phyloP scores from a whole-genome alignment of 495 filamentous ascomycete genomes.

The Penicillium fimorum region DNA sequence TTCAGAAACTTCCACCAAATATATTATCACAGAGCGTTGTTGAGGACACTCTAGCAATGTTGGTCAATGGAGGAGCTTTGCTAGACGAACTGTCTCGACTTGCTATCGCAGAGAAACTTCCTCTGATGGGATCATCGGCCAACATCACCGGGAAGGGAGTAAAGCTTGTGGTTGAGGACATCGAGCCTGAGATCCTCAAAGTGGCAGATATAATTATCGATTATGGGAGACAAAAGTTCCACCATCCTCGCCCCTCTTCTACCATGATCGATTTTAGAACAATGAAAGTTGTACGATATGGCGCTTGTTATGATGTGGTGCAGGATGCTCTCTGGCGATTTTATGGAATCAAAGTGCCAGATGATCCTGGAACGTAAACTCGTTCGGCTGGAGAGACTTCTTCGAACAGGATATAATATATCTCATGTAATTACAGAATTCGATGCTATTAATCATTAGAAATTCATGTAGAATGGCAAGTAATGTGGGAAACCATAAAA shows the following conservation, averaged over 20 bases:
- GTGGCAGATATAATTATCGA: conserved; percentile 33
- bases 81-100: conserved; percentile 26
- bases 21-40: conserved; percentile 16
- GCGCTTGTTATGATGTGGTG: conserved; percentile 36
- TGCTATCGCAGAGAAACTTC: conserved; percentile 14
- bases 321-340: conserved; percentile 27
- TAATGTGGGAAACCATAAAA: neutral
- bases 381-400: conserved; percentile 17
- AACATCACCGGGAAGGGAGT: conserved; percentile 30
- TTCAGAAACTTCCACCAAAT: conserved; percentile 5
- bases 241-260: conserved; percentile 26
- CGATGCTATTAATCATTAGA: neutral
- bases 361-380: conserved; percentile 23
- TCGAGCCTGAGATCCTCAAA: conserved; percentile 27
- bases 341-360: conserved; percentile 21
- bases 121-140: conserved; percentile 29
- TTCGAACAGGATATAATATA: neutral
- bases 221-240: conserved; percentile 28
- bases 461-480: neutral
- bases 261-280: conserved; percentile 34
- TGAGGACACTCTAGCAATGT: conserved; percentile 25
- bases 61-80: conserved; percentile 28
- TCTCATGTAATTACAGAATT: neutral
- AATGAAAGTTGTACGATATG: conserved; percentile 26
- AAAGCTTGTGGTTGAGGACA: conserved; percentile 29